Percentiles rank a stretch among this genome's conserved stretches.
Evolutionary conservation across 1,284 basidiomycete species (phyloP).

Genomic region (Cryptococcus neoformans): DNA sequence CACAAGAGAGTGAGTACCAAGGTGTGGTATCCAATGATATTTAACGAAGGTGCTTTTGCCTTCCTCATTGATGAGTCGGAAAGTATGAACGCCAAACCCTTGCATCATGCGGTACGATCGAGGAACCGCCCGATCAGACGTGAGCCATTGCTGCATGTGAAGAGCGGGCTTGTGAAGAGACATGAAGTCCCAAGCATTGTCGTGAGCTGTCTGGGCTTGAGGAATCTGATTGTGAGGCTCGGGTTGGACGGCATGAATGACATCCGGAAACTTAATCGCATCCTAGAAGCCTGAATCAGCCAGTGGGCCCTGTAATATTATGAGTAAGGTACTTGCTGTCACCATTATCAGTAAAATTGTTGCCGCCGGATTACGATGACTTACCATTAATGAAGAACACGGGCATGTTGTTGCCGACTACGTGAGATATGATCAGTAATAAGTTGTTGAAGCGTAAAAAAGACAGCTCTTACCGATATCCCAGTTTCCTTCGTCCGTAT

Average conservation of each 20-base stretch:
- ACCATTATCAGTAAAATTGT: neutral
- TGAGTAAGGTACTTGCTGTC: neutral
- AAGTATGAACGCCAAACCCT: constrained; percentile 77
- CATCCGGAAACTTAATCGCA: constrained; percentile 76
- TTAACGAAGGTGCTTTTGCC: constrained; percentile 75
- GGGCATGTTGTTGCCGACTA: constrained; percentile 55
- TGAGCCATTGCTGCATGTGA: constrained; percentile 77
- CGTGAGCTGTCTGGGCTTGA: constrained; percentile 54
- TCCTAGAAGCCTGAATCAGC: constrained; percentile 26
- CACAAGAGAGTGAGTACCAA: constrained; percentile 69
- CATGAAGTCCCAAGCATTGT: constrained; percentile 78
- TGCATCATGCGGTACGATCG: constrained; percentile 82
- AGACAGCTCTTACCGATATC: constrained; percentile 59
- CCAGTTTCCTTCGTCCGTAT: constrained; percentile 76
- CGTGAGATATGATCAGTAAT: neutral
- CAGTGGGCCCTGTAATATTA: neutral
- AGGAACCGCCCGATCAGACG: constrained; percentile 77
- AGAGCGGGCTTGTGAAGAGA: constrained; percentile 56
- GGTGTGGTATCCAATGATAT: constrained; percentile 74
- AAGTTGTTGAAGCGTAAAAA: neutral
- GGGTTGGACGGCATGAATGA: constrained; percentile 62
- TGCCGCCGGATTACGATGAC: constrained; percentile 30
- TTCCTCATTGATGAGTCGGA: constrained; percentile 62
- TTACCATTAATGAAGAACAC: constrained; percentile 66
- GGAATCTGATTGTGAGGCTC: constrained; percentile 70